Percentiles rank a stretch among this genome's conserved stretches.
Evolutionary conservation across 148 eudicot genomes (phyloP).

Genomic region (Persicaria tinctoria): DNA sequence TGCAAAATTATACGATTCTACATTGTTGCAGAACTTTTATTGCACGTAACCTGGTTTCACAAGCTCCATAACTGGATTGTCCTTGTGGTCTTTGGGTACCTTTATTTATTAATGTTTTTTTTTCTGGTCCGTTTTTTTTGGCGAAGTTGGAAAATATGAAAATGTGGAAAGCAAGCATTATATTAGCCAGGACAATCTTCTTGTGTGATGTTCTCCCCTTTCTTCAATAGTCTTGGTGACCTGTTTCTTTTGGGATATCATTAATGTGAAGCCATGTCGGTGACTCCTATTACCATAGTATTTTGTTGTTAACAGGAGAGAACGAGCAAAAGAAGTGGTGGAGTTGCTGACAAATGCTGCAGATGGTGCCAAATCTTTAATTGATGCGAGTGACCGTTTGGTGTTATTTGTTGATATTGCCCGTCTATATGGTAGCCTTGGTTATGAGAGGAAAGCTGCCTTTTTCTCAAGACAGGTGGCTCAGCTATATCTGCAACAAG

Average conservation of each 20-base stretch:
- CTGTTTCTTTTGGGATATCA: not conserved
- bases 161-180: too few relatives aligned
- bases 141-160: too few relatives aligned
- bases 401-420: conserved; percentile 84
- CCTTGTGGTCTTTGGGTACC: too few relatives aligned
- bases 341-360: conserved; percentile 94
- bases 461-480: conserved; percentile 96
- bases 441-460: conserved; percentile 92
- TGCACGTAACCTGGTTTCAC: too few relatives aligned
- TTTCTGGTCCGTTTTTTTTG: too few relatives aligned
- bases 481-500: conserved; percentile 92
- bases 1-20: too few relatives aligned
- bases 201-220: too few relatives aligned
- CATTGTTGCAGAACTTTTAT: too few relatives aligned
- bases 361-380: conserved; percentile 93
- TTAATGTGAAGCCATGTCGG: not conserved
- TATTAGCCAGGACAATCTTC: too few relatives aligned
- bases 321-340: conserved; percentile 84
- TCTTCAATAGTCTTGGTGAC: not conserved
- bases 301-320: conserved; percentile 41
- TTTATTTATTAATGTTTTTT: too few relatives aligned
- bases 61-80: too few relatives aligned
- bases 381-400: conserved; percentile 93
- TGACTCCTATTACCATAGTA: not conserved
- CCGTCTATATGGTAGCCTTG: conserved; percentile 77